Evolutionary conservation across 1,139 yeast genomes (phyloP).

Genomic region (Suhomyces maxii): DNA sequence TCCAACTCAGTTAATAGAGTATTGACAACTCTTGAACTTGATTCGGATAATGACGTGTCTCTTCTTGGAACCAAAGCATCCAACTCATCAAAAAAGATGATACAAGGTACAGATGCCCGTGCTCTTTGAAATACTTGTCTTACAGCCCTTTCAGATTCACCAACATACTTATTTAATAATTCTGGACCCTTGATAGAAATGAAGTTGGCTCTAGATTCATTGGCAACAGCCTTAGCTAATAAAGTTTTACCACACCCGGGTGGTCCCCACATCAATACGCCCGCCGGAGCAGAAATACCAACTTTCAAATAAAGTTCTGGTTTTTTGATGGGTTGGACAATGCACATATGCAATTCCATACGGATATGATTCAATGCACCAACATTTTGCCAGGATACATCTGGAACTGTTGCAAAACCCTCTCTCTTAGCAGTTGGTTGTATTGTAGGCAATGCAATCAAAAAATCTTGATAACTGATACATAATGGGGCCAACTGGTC

Average conservation of each 20-base stretch:
- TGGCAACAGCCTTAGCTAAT: slow-evolving; percentile 95
- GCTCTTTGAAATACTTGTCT: slow-evolving; percentile 95
- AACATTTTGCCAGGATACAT: slow-evolving; percentile 92
- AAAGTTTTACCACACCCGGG: slow-evolving; percentile 99
- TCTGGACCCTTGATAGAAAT: slow-evolving; percentile 97
- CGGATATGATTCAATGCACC: slow-evolving; percentile 84
- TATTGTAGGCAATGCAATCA: slow-evolving; percentile 82
- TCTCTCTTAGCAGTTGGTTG: slow-evolving; percentile 98
- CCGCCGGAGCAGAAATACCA: slow-evolving; percentile 96
- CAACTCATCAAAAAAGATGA: slow-evolving; percentile 91
- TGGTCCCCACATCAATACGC: slow-evolving; percentile 98
- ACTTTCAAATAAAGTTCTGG: slow-evolving; percentile 89
- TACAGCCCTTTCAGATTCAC: slow-evolving; percentile 93
- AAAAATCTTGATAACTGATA: slow-evolving; percentile 76
- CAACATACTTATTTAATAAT: slow-evolving; percentile 88
- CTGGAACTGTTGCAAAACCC: slow-evolving; percentile 98
- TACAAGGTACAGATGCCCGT: slow-evolving; percentile 91
- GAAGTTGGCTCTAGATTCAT: slow-evolving; percentile 93
- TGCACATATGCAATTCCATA: slow-evolving; percentile 93
- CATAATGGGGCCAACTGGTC: slow-evolving; percentile 74
- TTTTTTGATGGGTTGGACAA: slow-evolving; percentile 91
- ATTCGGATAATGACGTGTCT: slow-evolving; percentile 83
- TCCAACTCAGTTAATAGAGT: slow-evolving; percentile 91
- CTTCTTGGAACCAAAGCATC: slow-evolving; percentile 96
- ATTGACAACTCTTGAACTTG: slow-evolving; percentile 92